These are phyloP conservation scores for Candida morakotiae DNA, from an alignment of 805 yeast genomes.

Conservation along the genomic window DNA sequence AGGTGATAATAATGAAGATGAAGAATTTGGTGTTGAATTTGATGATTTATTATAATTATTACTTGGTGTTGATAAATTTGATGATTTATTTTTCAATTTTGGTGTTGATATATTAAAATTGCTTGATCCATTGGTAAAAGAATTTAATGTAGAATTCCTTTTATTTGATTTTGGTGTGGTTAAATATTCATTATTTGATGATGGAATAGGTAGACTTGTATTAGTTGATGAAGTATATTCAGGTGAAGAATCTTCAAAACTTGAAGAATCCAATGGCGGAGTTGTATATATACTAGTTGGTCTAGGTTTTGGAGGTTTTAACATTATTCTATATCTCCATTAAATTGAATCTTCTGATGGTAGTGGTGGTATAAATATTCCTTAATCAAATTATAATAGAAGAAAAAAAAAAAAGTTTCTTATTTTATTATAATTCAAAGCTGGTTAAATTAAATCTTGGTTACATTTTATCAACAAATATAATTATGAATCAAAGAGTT, in stretches of 20 bases:
- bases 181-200: not conserved
- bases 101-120: not conserved
- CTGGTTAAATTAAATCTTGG: too few species aligned
- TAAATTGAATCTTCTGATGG: too few species aligned
- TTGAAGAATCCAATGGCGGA: slow-evolving; percentile 12
- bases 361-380: too few species aligned
- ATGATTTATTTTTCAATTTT: too few species aligned
- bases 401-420: too few species aligned
- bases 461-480: too few species aligned
- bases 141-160: too few species aligned
- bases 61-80: slow-evolving; percentile 1
- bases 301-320: slow-evolving; percentile 6
- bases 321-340: too few species aligned
- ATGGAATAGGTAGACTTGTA: not conserved
- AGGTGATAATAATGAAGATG: slow-evolving; percentile 2
- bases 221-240: not conserved
- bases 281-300: slow-evolving; percentile 16
- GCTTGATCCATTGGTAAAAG: too few species aligned
- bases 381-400: too few species aligned
- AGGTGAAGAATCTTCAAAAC: not conserved
- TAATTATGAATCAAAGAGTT: too few species aligned
- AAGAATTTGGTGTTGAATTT: not conserved
- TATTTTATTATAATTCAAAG: too few species aligned
- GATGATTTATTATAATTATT: not conserved
- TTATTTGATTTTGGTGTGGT: not conserved